Percentiles rank a stretch among this genome's conserved stretches.
These are phyloP conservation scores for Musa acuminata DNA, from an alignment of 176 grass and related monocot genomes.

Conservation along the genomic window DNA sequence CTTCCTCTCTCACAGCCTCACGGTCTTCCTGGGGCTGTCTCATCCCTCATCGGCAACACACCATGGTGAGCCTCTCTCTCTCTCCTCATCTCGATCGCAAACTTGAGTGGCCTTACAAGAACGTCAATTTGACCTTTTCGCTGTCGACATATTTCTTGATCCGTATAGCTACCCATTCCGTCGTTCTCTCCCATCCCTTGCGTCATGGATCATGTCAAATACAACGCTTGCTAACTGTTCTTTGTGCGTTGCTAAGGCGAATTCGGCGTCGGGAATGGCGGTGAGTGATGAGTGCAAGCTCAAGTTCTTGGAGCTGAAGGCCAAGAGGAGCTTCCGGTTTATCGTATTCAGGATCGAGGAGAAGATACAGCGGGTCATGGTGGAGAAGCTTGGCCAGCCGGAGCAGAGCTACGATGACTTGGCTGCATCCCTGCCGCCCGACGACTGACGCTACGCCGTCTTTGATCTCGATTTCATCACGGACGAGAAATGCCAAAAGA, in stretches of 20 bases:
- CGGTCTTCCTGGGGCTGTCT: no score
- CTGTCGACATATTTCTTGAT: no score
- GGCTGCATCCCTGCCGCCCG: background rate
- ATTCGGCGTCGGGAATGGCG: background rate
- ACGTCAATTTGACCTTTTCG: no score
- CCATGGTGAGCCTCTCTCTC: no score
- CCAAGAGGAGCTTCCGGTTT: conserved; percentile 2
- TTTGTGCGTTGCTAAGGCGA: background rate
- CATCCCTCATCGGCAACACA: no score
- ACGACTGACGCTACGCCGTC: conserved; percentile 98
- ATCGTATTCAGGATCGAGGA: background rate
- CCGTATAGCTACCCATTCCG: no score
- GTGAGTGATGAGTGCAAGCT: background rate
- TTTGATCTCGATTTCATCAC: conserved; percentile 96
- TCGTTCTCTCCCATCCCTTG: no score
- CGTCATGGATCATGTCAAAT: no score
- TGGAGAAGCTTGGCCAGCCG: background rate
- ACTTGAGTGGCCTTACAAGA: no score
- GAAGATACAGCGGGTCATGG: background rate
- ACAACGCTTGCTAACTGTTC: no score
- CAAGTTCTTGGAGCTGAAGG: conserved; percentile 1
- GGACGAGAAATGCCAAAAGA: conserved; percentile 95
- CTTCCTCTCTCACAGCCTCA: no score
- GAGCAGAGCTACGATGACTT: background rate
- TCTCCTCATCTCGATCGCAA: no score